These are phyloP conservation scores for Micromonas commoda DNA, from an alignment of 139 green algal genomes.

Conservation along the genomic window DNA sequence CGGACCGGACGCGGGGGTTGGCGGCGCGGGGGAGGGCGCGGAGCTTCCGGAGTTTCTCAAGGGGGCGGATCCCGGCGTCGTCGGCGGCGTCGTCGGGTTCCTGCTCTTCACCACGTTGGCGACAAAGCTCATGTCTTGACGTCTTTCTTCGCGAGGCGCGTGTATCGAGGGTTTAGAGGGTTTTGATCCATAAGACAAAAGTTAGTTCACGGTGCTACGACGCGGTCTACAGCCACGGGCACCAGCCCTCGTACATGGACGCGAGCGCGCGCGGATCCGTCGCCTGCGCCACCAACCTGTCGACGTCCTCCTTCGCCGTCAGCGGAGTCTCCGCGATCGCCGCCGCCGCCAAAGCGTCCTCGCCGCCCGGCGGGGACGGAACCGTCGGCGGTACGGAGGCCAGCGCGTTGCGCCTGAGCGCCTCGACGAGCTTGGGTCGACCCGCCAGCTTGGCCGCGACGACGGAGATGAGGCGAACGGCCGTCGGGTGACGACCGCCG, in stretches of 20 bases:
- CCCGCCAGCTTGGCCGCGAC: background rate
- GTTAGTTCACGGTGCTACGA: no score
- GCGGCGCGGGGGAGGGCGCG: background rate
- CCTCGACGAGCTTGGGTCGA: background rate
- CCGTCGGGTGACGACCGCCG: background rate
- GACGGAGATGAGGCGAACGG: background rate
- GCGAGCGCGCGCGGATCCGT: background rate
- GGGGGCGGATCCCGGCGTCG: background rate
- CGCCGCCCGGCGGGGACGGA: background rate
- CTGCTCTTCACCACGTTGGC: background rate
- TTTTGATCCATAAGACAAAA: no score
- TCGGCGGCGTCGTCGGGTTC: background rate
- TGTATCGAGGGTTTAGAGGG: background rate
- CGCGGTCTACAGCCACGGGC: background rate
- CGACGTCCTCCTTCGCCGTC: background rate
- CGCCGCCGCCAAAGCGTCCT: background rate
- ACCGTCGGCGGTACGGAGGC: background rate
- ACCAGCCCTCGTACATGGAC: constrained; percentile 5
- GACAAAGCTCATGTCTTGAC: background rate
- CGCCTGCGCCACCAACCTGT: background rate
- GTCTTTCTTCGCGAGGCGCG: background rate
- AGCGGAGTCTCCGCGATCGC: background rate
- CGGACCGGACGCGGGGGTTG: no score
- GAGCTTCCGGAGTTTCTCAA: background rate
- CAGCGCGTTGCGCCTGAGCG: background rate